phyloP scores from a whole-genome alignment of 139 green algal genomes.

The Astrephomene gubernaculifera region DNA sequence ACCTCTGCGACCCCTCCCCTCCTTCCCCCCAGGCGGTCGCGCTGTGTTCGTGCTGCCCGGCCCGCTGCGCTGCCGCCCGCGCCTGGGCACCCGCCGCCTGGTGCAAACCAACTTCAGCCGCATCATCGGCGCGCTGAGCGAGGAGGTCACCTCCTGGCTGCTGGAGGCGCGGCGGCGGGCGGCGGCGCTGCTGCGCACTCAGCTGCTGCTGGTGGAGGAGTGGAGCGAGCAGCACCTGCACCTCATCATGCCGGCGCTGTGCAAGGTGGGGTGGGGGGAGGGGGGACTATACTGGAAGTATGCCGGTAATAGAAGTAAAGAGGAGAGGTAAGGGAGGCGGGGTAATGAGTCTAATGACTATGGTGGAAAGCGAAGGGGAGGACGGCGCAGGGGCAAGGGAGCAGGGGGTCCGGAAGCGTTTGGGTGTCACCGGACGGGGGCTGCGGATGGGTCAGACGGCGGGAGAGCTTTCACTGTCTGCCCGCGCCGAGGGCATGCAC shows the following conservation, averaged over 20 bases:
- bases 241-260: conserved; percentile 50
- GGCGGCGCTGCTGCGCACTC: conserved; percentile 54
- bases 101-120: conserved; percentile 60
- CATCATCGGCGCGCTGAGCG: conserved; percentile 46
- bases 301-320: neutral
- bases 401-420: too few relatives aligned
- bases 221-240: conserved; percentile 54
- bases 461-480: too few relatives aligned
- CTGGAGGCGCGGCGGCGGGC: conserved; percentile 39
- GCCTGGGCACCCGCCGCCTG: conserved; percentile 60
- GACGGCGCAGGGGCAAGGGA: too few relatives aligned
- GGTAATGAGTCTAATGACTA: too few relatives aligned
- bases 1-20: neutral
- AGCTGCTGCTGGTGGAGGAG: conserved; percentile 56
- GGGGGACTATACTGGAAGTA: neutral
- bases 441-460: too few relatives aligned
- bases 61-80: conserved; percentile 44
- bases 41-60: conserved; percentile 50
- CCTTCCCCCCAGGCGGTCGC: conserved; percentile 2
- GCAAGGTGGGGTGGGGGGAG: conserved; percentile 39
- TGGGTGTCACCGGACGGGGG: too few relatives aligned
- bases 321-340: too few relatives aligned
- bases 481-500: too few relatives aligned
- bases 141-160: conserved; percentile 64
- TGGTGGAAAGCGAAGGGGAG: too few relatives aligned